Percentiles rank a stretch among this genome's conserved stretches.
Conservation (phyloP, 805 yeast genomes). For the Candida anglica region DNA sequence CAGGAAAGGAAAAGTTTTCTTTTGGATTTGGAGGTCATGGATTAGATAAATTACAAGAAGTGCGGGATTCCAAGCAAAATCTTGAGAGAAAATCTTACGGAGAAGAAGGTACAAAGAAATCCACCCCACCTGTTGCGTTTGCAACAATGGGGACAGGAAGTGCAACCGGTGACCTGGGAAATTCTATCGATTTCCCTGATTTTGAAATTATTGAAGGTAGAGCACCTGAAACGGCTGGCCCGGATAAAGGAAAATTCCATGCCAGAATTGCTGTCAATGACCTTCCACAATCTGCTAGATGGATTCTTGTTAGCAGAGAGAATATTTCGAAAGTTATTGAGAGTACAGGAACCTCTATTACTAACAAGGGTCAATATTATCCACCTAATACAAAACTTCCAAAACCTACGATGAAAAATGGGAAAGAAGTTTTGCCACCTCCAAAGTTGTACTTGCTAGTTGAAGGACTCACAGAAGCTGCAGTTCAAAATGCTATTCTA, state of each 20-base stretch:
- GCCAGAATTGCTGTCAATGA: constrained; percentile 80
- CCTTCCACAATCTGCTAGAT: constrained; percentile 73
- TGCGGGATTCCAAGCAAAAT: constrained; percentile 47
- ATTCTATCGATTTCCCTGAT: constrained; percentile 28
- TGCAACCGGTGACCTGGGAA: constrained; percentile 1
- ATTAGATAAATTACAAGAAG: constrained; percentile 67
- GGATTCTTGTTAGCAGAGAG: constrained; percentile 71
- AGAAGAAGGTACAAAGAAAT: constrained; percentile 25
- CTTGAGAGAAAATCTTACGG: constrained; percentile 49
- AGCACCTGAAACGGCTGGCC: constrained; percentile 51
- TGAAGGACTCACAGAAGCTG: constrained; percentile 64
- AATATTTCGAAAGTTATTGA: constrained; percentile 64
- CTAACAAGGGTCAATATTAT: constrained; percentile 76
- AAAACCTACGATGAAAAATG: constrained; percentile 47
- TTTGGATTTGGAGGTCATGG: constrained; percentile 96
- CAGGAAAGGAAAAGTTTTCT: constrained; percentile 60
- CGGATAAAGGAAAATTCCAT: constrained; percentile 53
- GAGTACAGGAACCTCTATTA: constrained; percentile 68
- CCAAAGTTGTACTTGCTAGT: constrained; percentile 74
- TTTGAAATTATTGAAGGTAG: constrained; percentile 49
- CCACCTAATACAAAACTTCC: constrained; percentile 38
- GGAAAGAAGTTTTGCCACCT: constrained; percentile 48
- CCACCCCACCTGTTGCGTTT: background rate
- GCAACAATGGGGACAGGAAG: background rate
- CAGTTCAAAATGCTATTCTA: constrained; percentile 57